Evolutionary conservation across 495 filamentous ascomycete genomes (phyloP).

Genomic region (Viridothelium virens): DNA sequence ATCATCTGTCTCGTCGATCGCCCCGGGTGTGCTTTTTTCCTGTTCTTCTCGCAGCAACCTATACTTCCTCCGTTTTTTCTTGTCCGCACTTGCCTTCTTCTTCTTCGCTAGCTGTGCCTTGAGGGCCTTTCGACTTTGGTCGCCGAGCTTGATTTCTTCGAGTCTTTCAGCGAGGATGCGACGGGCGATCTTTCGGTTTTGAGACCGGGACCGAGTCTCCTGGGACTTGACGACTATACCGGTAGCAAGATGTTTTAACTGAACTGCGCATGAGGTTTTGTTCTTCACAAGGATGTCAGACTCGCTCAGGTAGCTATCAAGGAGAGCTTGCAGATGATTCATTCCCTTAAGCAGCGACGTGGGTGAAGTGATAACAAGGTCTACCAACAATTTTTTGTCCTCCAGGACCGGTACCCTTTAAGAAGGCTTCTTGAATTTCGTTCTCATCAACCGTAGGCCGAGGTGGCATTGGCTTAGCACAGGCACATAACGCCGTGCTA

Average conservation of each 20-base stretch:
- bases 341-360: slow-evolving; percentile 34
- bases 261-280: slow-evolving; percentile 93
- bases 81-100: slow-evolving; percentile 58
- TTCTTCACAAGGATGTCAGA: slow-evolving; percentile 39
- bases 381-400: slow-evolving; percentile 72
- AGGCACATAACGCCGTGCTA: neutral
- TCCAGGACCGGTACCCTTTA: slow-evolving; percentile 87
- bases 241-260: slow-evolving; percentile 81
- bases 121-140: slow-evolving; percentile 48
- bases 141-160: slow-evolving; percentile 58
- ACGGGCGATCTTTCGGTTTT: slow-evolving; percentile 85
- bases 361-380: neutral
- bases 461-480: slow-evolving; percentile 59
- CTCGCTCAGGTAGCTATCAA: neutral
- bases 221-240: slow-evolving; percentile 89
- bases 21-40: neutral
- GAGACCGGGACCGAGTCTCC: slow-evolving; percentile 73
- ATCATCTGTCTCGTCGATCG: neutral
- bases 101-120: slow-evolving; percentile 48
- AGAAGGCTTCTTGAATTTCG: slow-evolving; percentile 74
- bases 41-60: slow-evolving; percentile 41
- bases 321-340: neutral
- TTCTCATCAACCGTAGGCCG: slow-evolving; percentile 65
- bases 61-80: slow-evolving; percentile 64
- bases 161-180: slow-evolving; percentile 67